Evolutionary conservation across 495 filamentous ascomycete genomes (phyloP).

Genomic region (Recurvomyces mirabilis): DNA sequence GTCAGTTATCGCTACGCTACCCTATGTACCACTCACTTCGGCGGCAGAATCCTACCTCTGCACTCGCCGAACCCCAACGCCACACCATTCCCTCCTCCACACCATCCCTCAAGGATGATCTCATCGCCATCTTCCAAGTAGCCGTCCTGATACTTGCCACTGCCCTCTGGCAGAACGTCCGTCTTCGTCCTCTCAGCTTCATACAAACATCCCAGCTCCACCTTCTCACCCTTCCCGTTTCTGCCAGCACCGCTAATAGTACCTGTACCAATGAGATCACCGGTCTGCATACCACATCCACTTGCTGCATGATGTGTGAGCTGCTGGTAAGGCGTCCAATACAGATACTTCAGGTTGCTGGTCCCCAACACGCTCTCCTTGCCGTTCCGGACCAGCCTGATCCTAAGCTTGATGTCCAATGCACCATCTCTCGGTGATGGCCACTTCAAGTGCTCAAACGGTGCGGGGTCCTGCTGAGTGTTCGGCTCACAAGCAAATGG

Average conservation of each 20-base stretch:
- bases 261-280: constrained; percentile 25
- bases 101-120: constrained; percentile 22
- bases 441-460: constrained; percentile 21
- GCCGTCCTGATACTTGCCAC: constrained; percentile 15
- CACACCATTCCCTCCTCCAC: constrained; percentile 12
- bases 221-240: constrained; percentile 10
- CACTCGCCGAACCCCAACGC: constrained; percentile 23
- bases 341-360: constrained; percentile 23
- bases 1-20: too few relatives aligned
- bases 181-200: constrained; percentile 21
- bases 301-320: constrained; percentile 23
- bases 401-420: constrained; percentile 21
- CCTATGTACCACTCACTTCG: constrained; percentile 6
- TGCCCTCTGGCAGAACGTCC: constrained; percentile 8
- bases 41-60: constrained; percentile 18
- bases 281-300: constrained; percentile 21
- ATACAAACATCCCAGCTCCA: constrained; percentile 23
- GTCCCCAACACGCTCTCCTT: constrained; percentile 11
- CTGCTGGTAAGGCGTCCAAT: constrained; percentile 26
- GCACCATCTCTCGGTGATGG: constrained; percentile 9
- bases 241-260: constrained; percentile 21
- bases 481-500: constrained; percentile 16
- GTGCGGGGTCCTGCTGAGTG: constrained; percentile 17
- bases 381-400: constrained; percentile 14
- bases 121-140: constrained; percentile 26